Evolutionary conservation across 2,329 filamentous ascomycete genomes (phyloP), one percentile per base, ranked within the genome.

Genomic region (Fusarium brevicatenulatum): DNA sequence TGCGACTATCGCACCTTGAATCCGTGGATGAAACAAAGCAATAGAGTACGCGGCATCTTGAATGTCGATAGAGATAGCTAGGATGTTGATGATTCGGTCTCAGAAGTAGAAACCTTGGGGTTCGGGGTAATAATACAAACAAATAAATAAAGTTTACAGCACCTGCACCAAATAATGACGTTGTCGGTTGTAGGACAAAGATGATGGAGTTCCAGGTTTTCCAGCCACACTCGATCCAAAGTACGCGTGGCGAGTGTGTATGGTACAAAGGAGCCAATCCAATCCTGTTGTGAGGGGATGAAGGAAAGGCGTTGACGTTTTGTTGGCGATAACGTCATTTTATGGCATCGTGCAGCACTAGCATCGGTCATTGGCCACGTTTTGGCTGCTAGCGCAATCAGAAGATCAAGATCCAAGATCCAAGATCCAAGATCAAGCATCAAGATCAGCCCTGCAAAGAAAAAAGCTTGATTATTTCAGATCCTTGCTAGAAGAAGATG

Each of bases 1-100:
- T 21, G 30, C 2, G 21, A 2, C 13, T n/a, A 12, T 3, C 32
- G 5, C 9, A 74, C 71, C 40, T 92, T 92, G 86, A 94, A 94
- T 52, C 92, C 92, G 80, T 94, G 92, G 55, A 94, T 89, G 78
- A 93, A 94, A 78, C 91, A 92, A 12, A 94, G 85, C 5, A 94
- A 82, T 9, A 94, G 80, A 28, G 91, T 92, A 58, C 85, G 84
- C 56, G 83, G 72, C 85, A 86, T 86, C 4, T 57, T 73, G 62
- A 21, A 49, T 40, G 5, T 23, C 2, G 47, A 34, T n/a, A 23
- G 21, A 30, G 32, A n/a, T 36, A 39, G n/a, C 15, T 23, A 25
- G 21, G 18, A 23, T 40, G 21, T 30, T 10, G 46, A 32, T 43
- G 42, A 30, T 49, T 30, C 2, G 30, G 30, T 28, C 23, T n/a